These are phyloP conservation scores for Stentor coeruleus DNA, from an alignment of 73 alveolate genomes.

Conservation along the genomic window DNA sequence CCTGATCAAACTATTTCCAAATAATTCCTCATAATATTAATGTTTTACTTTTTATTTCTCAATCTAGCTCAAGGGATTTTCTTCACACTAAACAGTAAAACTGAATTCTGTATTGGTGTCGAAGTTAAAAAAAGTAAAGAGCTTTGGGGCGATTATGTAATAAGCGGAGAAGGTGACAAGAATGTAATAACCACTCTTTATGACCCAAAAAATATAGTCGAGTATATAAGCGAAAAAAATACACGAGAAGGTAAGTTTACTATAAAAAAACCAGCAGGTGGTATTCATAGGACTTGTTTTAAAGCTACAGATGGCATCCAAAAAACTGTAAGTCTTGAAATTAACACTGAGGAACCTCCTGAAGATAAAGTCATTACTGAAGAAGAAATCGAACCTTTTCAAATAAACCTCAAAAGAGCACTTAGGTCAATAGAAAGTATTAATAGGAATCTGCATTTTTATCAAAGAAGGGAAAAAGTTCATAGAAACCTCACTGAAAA, in stretches of 20 bases:
- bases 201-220: slow-evolving; percentile 4
- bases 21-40: not conserved
- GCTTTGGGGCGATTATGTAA: not conserved
- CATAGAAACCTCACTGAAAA: slow-evolving; percentile 5
- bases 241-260: not conserved
- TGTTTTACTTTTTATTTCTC: not conserved
- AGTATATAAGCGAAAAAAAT: not conserved
- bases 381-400: slow-evolving; percentile 1
- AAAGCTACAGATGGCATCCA: not conserved
- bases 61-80: not conserved
- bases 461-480: not conserved
- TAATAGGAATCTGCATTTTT: slow-evolving; percentile 2
- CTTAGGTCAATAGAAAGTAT: not conserved
- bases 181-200: not conserved
- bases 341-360: not conserved
- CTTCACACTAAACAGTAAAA: not conserved
- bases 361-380: not conserved
- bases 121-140: not conserved
- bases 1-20: no score
- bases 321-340: not conserved
- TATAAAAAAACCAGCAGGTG: not conserved
- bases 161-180: not conserved
- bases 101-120: not conserved
- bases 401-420: not conserved
- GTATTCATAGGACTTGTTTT: not conserved